phyloP scores from a whole-genome alignment of 202 grass and related monocot genomes.

The Setaria viridis region DNA sequence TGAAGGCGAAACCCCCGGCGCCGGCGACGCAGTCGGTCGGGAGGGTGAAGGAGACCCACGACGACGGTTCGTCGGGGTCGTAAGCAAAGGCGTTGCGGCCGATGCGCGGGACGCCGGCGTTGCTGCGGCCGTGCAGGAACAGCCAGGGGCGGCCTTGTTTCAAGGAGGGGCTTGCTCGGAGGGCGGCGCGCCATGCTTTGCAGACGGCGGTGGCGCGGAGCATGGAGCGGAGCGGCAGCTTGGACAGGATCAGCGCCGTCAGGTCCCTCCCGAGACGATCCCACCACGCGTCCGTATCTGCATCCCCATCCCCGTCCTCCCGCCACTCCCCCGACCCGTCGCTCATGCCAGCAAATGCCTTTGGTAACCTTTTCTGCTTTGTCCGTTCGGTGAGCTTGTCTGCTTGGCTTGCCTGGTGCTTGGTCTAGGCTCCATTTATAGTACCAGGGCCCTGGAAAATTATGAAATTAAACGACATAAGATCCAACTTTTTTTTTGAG shows the following conservation, averaged over 20 bases:
- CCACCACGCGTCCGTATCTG: neutral
- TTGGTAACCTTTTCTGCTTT: too few relatives aligned
- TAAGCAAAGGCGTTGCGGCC: constrained; percentile 51
- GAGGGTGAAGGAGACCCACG: constrained; percentile 39
- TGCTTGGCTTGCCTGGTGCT: too few relatives aligned
- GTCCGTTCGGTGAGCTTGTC: too few relatives aligned
- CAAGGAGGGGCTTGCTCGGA: neutral
- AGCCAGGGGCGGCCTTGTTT: constrained; percentile 45
- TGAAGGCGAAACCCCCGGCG: constrained; percentile 54
- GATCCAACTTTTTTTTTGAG: too few relatives aligned
- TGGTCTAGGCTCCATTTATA: too few relatives aligned
- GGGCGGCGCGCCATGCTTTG: constrained; percentile 40
- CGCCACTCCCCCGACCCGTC: too few relatives aligned
- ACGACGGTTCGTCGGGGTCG: constrained; percentile 45
- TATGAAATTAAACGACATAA: too few relatives aligned
- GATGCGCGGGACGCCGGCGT: constrained; percentile 44
- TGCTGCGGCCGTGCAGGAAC: constrained; percentile 58
- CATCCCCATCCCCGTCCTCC: too few relatives aligned
- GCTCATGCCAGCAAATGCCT: too few relatives aligned
- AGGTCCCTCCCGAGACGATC: constrained; percentile 50
- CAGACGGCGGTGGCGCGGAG: constrained; percentile 51
- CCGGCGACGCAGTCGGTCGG: constrained; percentile 56
- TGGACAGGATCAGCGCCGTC: constrained; percentile 57
- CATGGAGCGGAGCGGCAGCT: constrained; percentile 54
- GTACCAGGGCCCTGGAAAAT: too few relatives aligned